Evolutionary conservation across 1,139 yeast species (phyloP), one percentile per base, ranked within the genome.

Genomic region (Blastobotrys indianensis): DNA sequence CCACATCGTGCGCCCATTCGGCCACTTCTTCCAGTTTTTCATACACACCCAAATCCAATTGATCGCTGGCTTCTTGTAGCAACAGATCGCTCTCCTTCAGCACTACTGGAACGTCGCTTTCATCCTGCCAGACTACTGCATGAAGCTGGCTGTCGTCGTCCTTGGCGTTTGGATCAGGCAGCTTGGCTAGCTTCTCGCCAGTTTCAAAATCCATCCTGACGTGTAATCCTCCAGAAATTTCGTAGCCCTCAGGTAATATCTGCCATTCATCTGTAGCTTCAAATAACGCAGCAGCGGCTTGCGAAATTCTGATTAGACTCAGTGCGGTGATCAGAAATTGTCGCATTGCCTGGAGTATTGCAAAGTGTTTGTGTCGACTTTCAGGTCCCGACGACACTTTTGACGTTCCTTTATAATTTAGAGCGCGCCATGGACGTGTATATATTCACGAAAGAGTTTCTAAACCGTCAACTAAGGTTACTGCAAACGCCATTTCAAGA

Each of bases 211-310:
- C 76, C 57, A 83, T 60, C 57, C 86, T 70, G 39, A 84, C 79
- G 64, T 87, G 94, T 39, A 87, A 67, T 0, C 96, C 96, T 13
- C 32, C 44, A 1, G 95, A 95, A 6, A 86, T 73, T 12, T 75
- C 73, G 59, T 85, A 94, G 12, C 83, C 85, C 50, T 75, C 80
- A 60, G 69, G 74, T 7, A 88, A 76, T 1, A 60, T 60, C 67
- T 82, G 80, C 94, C 95, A 88, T 55, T 82, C 76, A 2, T 60
- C 51, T 0, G 80, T 65, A 0, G 95, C 83, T 35, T 63, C 75
- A 57, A 86, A 85, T 16, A 39, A 35, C n/a, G 29, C 13, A 4
- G 13, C 12, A 3, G 32, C 29, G 2, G 76, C 55, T 46, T 66
- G 66, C 82, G 85, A 39, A 16, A n/a, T 30, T 17, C 12, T 13